Conservation (phyloP, 2,329 filamentous ascomycete genomes). For the Aphanocladium album region DNA sequence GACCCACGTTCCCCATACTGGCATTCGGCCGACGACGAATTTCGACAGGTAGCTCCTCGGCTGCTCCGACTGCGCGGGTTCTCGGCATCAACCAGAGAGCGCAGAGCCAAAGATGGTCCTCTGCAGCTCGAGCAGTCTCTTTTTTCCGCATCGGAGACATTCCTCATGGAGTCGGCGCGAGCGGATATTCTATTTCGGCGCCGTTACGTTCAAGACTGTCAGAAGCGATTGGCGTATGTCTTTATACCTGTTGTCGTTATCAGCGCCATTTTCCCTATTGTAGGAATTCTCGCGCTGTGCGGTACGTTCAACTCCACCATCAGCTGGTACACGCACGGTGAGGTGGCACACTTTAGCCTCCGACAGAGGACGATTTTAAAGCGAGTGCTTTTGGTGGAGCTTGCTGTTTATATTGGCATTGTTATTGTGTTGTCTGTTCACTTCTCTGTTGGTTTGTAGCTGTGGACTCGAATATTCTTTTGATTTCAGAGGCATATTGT, state of each 20-base stretch:
- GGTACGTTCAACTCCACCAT: slow-evolving; percentile 42
- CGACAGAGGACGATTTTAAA: slow-evolving; percentile 27
- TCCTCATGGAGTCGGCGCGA: slow-evolving; percentile 27
- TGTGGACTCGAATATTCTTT: slow-evolving; percentile 2
- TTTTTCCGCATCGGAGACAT: slow-evolving; percentile 25
- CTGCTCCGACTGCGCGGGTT: slow-evolving; percentile 21
- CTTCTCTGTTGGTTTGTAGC: slow-evolving; percentile 22
- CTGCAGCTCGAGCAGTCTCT: slow-evolving; percentile 16
- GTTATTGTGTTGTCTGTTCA: slow-evolving; percentile 28
- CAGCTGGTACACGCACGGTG: slow-evolving; percentile 44
- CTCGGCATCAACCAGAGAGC: slow-evolving; percentile 19
- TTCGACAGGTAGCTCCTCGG: slow-evolving; percentile 15
- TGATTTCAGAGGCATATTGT: background rate
- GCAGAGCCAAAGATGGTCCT: slow-evolving; percentile 8
- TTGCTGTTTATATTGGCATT: slow-evolving; percentile 27
- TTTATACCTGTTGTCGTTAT: slow-evolving; percentile 36
- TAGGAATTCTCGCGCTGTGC: slow-evolving; percentile 38
- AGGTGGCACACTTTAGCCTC: slow-evolving; percentile 33
- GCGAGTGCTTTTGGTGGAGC: slow-evolving; percentile 34
- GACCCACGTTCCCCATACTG: slow-evolving; percentile 5
- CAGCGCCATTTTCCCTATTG: slow-evolving; percentile 41
- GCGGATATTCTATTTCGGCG: slow-evolving; percentile 27
- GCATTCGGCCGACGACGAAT: slow-evolving; percentile 6
- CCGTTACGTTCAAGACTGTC: slow-evolving; percentile 22
- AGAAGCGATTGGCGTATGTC: slow-evolving; percentile 28